Evolutionary conservation across 345 rosid species (phyloP).

Genomic region (Alliaria petiolata): DNA sequence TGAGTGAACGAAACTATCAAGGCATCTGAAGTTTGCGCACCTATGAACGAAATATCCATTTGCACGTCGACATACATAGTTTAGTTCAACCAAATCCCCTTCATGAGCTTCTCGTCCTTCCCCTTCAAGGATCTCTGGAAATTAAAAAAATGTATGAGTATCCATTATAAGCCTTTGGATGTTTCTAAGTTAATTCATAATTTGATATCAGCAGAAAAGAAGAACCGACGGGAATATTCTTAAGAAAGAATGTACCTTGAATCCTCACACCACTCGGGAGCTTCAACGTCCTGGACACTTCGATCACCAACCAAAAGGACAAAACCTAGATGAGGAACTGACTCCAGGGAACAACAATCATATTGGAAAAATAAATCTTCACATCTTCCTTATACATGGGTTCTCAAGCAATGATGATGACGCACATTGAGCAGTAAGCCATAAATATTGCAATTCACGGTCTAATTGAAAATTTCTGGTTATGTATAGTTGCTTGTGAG

Average conservation of each 20-base stretch:
- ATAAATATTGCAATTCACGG: background rate
- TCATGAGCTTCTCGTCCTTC: conserved; percentile 73
- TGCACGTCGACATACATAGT: conserved; percentile 85
- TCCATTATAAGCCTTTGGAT: background rate
- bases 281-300: conserved; percentile 77
- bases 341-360: conserved; percentile 20
- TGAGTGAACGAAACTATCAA: background rate
- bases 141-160: background rate
- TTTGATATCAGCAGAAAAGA: background rate
- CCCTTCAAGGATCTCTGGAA: conserved; percentile 73
- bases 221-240: background rate
- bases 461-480: too few relatives aligned
- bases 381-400: background rate
- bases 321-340: conserved; percentile 8
- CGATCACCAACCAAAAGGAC: conserved; percentile 26
- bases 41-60: conserved; percentile 95
- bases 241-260: conserved; percentile 50
- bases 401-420: background rate
- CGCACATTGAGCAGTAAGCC: conserved; percentile 7
- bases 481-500: background rate
- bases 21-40: conserved; percentile 24
- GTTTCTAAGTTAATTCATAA: background rate
- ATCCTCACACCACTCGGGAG: conserved; percentile 73
- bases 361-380: background rate
- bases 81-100: conserved; percentile 70